Evolutionary conservation across 2,329 filamentous ascomycete genomes (phyloP).

Genomic region (Calonectria hongkongensis): DNA sequence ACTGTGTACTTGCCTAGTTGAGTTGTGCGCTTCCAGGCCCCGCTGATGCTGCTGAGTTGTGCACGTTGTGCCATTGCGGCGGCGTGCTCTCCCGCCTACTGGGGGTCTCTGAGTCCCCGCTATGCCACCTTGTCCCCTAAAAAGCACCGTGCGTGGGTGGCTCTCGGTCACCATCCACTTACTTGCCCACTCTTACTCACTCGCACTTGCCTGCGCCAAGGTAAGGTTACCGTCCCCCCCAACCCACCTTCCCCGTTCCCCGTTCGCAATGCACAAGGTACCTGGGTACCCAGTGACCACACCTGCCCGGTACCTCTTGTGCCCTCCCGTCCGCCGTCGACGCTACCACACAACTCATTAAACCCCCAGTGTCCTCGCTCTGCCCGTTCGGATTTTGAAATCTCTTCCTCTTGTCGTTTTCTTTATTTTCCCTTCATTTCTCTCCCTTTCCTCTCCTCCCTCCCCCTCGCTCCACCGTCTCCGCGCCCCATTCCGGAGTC

Average conservation of each 20-base stretch:
- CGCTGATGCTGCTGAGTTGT: conserved; percentile 18
- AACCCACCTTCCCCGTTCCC: conserved; percentile 41
- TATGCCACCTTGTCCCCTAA: conserved; percentile 47
- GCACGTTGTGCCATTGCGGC: conserved; percentile 27
- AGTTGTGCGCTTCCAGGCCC: conserved; percentile 20
- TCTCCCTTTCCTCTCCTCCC: conserved; percentile 47
- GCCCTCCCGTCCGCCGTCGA: conserved; percentile 48
- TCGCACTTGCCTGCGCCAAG: conserved; percentile 40
- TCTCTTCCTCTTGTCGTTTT: conserved; percentile 57
- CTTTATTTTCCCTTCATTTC: conserved; percentile 56
- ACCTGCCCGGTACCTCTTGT: conserved; percentile 19
- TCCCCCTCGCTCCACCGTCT: conserved; percentile 58
- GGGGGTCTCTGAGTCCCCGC: conserved; percentile 37
- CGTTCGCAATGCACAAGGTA: conserved; percentile 42
- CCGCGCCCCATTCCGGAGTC: conserved; percentile 57
- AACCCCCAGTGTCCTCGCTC: conserved; percentile 58
- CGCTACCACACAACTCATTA: conserved; percentile 58
- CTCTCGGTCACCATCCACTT: conserved; percentile 44
- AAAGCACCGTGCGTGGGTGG: conserved; percentile 56
- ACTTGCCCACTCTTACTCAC: conserved; percentile 44
- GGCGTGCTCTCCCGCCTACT: conserved; percentile 25
- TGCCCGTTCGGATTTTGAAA: conserved; percentile 53
- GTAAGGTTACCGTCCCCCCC: conserved; percentile 52
- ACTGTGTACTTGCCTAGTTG: conserved; percentile 20
- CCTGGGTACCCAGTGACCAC: conserved; percentile 26